phyloP scores from a whole-genome alignment of 2,329 filamentous ascomycete genomes.

The Fusarium coffeatum region DNA sequence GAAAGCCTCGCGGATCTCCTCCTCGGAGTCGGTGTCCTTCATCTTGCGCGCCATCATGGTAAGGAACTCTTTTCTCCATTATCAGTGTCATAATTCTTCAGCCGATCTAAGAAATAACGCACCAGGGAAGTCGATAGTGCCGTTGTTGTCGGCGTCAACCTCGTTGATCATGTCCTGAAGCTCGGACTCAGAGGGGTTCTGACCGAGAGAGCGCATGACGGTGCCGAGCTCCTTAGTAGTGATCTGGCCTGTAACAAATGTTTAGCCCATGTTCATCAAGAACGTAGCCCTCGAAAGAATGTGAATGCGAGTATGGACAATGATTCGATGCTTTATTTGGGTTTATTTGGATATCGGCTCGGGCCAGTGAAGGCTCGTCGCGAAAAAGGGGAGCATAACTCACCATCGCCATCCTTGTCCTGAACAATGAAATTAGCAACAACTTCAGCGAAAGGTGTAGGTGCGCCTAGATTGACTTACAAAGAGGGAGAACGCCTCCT shows the following conservation, averaged over 20 bases:
- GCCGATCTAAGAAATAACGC: constrained; percentile 49
- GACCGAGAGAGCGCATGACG: constrained; percentile 89
- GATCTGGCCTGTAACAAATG: constrained; percentile 75
- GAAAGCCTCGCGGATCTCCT: constrained; percentile 90
- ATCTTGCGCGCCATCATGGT: constrained; percentile 96
- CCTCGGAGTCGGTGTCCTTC: constrained; percentile 92
- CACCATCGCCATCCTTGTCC: constrained; percentile 94
- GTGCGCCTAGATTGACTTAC: constrained; percentile 69
- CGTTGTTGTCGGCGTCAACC: constrained; percentile 92
- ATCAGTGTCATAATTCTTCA: constrained; percentile 30
- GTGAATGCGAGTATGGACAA: background rate
- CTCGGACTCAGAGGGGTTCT: constrained; percentile 91
- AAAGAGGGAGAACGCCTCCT: constrained; percentile 99
- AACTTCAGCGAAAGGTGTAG: constrained; percentile 1
- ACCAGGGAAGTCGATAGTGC: constrained; percentile 93
- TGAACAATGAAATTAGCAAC: constrained; percentile 54
- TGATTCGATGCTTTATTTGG: constrained; percentile 7
- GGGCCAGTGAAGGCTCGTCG: constrained; percentile 18
- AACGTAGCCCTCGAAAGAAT: constrained; percentile 13
- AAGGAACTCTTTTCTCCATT: constrained; percentile 75
- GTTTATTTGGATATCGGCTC: constrained; percentile 27
- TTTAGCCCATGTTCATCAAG: constrained; percentile 38
- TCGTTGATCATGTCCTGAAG: constrained; percentile 96
- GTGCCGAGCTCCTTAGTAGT: constrained; percentile 91
- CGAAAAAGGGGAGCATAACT: constrained; percentile 57